Conservation (phyloP, 2,329 filamentous ascomycete species). For the Myrmaecium sp. region DNA sequence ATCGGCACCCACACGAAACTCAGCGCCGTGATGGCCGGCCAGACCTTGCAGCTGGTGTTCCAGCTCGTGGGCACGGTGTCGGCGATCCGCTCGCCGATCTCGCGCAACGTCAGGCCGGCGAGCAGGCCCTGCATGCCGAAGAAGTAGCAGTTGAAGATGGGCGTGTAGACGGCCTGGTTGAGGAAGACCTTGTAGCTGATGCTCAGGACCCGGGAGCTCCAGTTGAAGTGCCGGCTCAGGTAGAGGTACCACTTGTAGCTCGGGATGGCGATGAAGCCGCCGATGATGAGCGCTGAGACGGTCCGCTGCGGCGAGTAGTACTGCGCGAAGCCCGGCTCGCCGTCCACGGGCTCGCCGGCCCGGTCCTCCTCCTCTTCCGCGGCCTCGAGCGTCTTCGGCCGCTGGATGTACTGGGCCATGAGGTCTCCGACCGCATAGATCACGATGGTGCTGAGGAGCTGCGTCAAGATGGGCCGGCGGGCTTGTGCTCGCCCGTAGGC, state of each 20-base stretch:
- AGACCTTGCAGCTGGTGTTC: slow-evolving; percentile 68
- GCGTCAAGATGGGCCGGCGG: slow-evolving; percentile 59
- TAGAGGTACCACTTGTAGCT: slow-evolving; percentile 73
- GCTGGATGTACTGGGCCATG: slow-evolving; percentile 50
- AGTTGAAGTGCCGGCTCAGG: slow-evolving; percentile 71
- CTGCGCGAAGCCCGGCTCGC: slow-evolving; percentile 10
- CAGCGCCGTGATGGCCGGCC: slow-evolving; percentile 75
- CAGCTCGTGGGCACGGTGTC: slow-evolving; percentile 62
- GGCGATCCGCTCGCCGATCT: slow-evolving; percentile 53
- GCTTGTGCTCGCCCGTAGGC: slow-evolving; percentile 55
- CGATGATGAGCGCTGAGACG: slow-evolving; percentile 55
- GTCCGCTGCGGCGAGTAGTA: slow-evolving; percentile 58
- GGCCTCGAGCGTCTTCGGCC: slow-evolving; percentile 1
- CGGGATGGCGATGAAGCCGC: slow-evolving; percentile 56
- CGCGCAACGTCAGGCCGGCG: slow-evolving; percentile 42
- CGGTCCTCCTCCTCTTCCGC: slow-evolving; percentile 6
- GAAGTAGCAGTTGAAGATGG: slow-evolving; percentile 38
- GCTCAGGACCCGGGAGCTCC: slow-evolving; percentile 51
- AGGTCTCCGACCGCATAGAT: slow-evolving; percentile 69
- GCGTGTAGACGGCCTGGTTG: slow-evolving; percentile 68
- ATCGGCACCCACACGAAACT: slow-evolving; percentile 70
- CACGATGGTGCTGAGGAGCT: slow-evolving; percentile 56
- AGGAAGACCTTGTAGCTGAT: slow-evolving; percentile 61
- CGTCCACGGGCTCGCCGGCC: slow-evolving; percentile 6
- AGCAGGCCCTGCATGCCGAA: slow-evolving; percentile 33